Conservation (phyloP, 768 basidiomycete species). For the Cyathus striatus region DNA sequence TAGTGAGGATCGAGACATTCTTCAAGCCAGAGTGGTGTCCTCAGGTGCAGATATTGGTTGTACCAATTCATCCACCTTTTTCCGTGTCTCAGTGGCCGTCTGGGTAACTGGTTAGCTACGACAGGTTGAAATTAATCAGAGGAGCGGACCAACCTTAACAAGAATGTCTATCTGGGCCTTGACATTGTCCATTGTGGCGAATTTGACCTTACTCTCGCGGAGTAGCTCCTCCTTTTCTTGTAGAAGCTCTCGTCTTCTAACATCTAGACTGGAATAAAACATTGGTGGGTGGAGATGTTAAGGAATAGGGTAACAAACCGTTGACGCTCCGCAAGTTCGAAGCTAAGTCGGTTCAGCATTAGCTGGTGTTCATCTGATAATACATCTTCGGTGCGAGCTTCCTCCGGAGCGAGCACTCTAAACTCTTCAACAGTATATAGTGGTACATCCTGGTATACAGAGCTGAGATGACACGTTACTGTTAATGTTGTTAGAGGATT, state of each 20-base stretch:
- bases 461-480: slow-evolving; percentile 36
- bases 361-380: slow-evolving; percentile 73
- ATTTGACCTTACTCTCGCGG: slow-evolving; percentile 74
- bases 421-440: slow-evolving; percentile 71
- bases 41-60: slow-evolving; percentile 29
- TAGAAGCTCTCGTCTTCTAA: slow-evolving; percentile 60
- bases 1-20: background rate
- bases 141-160: slow-evolving; percentile 50
- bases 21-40: slow-evolving; percentile 3
- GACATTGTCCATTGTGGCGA: slow-evolving; percentile 68
- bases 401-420: slow-evolving; percentile 59
- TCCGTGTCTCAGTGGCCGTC: slow-evolving; percentile 70
- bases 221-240: slow-evolving; percentile 74
- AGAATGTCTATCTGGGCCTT: slow-evolving; percentile 74
- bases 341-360: slow-evolving; percentile 83
- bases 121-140: slow-evolving; percentile 2
- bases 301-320: too few species aligned
- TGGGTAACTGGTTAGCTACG: slow-evolving; percentile 18
- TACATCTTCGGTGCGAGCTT: slow-evolving; percentile 55
- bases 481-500: background rate
- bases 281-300: too few species aligned
- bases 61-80: slow-evolving; percentile 68
- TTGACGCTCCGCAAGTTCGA: slow-evolving; percentile 85
- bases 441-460: slow-evolving; percentile 84
- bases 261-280: slow-evolving; percentile 62